Evolutionary conservation across 2,329 filamentous ascomycete species (phyloP).

Genomic region (Trichoderma cornu-damae): DNA sequence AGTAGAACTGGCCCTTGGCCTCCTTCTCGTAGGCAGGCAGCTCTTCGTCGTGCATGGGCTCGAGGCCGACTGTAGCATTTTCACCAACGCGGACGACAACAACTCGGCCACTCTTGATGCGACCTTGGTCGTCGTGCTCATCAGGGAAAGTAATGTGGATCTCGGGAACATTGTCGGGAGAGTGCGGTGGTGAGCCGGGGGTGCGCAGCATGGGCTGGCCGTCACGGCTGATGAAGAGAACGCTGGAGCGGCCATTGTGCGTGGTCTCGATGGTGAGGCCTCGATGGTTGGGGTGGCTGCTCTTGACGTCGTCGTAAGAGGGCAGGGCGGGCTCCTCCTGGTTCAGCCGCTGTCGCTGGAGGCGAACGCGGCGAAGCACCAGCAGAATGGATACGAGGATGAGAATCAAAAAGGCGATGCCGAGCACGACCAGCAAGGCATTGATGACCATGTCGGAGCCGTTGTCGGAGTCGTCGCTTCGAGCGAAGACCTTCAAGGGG

Average conservation of each 20-base stretch:
- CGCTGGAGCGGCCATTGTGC: conserved; percentile 56
- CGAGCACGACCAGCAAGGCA: conserved; percentile 73
- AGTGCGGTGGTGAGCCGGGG: conserved; percentile 68
- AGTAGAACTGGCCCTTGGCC: conserved; percentile 75
- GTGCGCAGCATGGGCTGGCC: conserved; percentile 68
- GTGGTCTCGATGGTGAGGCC: conserved; percentile 56
- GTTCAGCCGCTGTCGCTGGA: conserved; percentile 43
- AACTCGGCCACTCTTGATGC: conserved; percentile 76
- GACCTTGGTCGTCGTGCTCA: conserved; percentile 82
- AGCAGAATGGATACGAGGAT: conserved; percentile 63
- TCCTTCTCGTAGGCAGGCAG: conserved; percentile 87
- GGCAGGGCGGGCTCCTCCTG: conserved; percentile 53
- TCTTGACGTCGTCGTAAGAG: conserved; percentile 59
- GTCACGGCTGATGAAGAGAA: conserved; percentile 76
- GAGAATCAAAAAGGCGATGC: conserved; percentile 68
- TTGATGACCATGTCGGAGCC: conserved; percentile 61
- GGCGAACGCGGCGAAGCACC: conserved; percentile 62
- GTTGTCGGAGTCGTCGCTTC: conserved; percentile 33
- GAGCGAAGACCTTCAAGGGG: conserved; percentile 5
- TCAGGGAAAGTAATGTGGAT: conserved; percentile 98
- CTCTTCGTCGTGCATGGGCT: conserved; percentile 74
- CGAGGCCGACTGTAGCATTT: conserved; percentile 75
- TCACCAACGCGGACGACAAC: conserved; percentile 91
- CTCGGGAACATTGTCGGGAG: conserved; percentile 80
- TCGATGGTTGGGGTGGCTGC: conserved; percentile 46